Percentiles rank a stretch among this genome's conserved stretches.
Evolutionary conservation across 2,329 filamentous ascomycete genomes (phyloP).

Genomic region (Apiospora pterosperma): DNA sequence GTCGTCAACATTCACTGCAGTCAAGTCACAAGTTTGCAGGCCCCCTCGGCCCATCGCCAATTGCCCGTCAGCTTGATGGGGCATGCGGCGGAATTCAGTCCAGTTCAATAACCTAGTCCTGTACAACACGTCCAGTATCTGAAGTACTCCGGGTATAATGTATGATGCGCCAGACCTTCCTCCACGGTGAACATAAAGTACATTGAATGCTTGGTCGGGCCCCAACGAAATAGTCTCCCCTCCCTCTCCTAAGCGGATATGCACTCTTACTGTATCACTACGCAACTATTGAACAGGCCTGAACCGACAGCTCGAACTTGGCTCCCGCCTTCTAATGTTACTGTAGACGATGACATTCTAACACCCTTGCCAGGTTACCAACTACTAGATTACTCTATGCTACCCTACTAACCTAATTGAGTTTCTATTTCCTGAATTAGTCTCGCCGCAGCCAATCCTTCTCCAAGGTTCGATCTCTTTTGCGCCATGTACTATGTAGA

Average conservation of each 20-base stretch:
- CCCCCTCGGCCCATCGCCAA: background rate
- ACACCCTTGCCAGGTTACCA: background rate
- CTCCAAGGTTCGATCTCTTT: background rate
- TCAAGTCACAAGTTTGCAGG: background rate
- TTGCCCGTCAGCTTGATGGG: background rate
- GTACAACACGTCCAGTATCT: background rate
- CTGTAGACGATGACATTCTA: too few relatives aligned
- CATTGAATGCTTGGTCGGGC: background rate
- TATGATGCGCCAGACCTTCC: too few relatives aligned
- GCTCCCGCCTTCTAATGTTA: background rate
- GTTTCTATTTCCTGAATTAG: background rate
- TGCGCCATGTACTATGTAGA: background rate
- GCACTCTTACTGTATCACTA: slow-evolving; percentile 1
- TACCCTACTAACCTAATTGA: background rate
- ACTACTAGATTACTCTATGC: background rate
- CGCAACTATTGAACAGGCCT: background rate
- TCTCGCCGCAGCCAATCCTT: background rate
- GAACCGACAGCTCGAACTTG: background rate
- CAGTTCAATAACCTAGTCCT: background rate
- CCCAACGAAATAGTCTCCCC: background rate
- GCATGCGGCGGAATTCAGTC: background rate
- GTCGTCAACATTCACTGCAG: background rate
- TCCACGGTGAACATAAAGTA: too few relatives aligned
- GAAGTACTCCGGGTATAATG: too few relatives aligned
- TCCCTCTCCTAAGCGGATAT: background rate